Evolutionary conservation across 2,329 filamentous ascomycete species (phyloP), one percentile per base, ranked within the genome.

Genomic region (Zalaria obscura): DNA sequence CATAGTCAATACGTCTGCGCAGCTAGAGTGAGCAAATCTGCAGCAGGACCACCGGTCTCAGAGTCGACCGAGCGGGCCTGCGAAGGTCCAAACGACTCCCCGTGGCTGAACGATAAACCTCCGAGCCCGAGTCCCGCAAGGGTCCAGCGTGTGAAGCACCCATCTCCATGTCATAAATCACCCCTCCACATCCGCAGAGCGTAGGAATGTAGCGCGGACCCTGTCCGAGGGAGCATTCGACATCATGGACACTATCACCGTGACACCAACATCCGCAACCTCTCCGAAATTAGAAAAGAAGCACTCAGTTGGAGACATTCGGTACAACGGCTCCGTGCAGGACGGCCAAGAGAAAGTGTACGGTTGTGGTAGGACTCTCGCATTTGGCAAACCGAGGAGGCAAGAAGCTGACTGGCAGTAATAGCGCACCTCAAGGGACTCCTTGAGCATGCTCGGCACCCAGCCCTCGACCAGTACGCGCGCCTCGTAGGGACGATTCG

Each of bases 381-480:
- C 28, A 29, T 18, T 6, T 10, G 18, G 18, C 18, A 18, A 18
- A 18, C 18, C 18, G 18, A 18, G 18, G 18, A 18, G 25, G 11
- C 6, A 28, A 28, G 8, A 5, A 35, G 38, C 61, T 65, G 48
- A 64, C 52, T 18, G 18, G 36, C 40, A 32, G 7, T 29, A 40
- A 8, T 53, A 87, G 83, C 84, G 57, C 83, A 88, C 60, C 72
- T 84, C 38, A 78, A 83, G 57, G 67, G 70, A 25, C 72, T 87
- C 45, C 68, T 86, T 36, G 73, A 76, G 47, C 75, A 78, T 47
- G 73, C 75, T 10, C 78, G 76, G 61, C 79, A 82, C 51, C 77
- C 71, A 47, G 80, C 79, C 18, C 75, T 83, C 45, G 68, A 75
- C 42, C 75, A 83, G 52, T 88, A 88, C 61, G 82, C 80, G 55